phyloP scores from a whole-genome alignment of 2,329 filamentous ascomycete species.

The Dactylonectria macrodidyma region DNA sequence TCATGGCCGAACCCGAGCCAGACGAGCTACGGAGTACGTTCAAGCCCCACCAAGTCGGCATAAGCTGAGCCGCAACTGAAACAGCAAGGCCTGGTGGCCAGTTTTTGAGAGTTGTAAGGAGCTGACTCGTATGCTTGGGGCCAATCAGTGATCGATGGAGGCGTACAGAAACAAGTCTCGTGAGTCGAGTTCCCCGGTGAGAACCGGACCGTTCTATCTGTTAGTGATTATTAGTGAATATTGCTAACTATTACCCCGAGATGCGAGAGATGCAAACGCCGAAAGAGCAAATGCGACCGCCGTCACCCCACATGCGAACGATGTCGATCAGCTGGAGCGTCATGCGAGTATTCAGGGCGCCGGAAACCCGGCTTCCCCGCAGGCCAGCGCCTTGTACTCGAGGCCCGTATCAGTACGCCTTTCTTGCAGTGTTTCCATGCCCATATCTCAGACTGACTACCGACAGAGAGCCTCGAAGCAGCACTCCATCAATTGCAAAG shows the following conservation, averaged over 20 bases:
- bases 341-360: constrained; percentile 21
- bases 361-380: constrained; percentile 21
- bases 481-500: too few relatives aligned
- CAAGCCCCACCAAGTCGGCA: too few relatives aligned
- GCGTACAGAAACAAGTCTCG: too few relatives aligned
- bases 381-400: constrained; percentile 20
- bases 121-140: background rate
- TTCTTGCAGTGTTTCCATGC: background rate
- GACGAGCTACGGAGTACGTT: too few relatives aligned
- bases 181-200: too few relatives aligned
- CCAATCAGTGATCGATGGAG: too few relatives aligned
- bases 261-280: constrained; percentile 26
- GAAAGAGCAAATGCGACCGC: constrained; percentile 24
- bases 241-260: constrained; percentile 1
- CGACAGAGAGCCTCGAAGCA: too few relatives aligned
- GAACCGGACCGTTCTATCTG: too few relatives aligned
- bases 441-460: too few relatives aligned
- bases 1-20: too few relatives aligned
- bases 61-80: too few relatives aligned
- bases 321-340: constrained; percentile 5
- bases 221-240: background rate
- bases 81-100: background rate
- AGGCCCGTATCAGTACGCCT: constrained; percentile 17
- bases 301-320: constrained; percentile 14
- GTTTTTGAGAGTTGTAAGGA: background rate